Percentiles rank a stretch among this genome's conserved stretches.
Conservation (phyloP, 139 green algal species). For the Eudorina sp. region DNA sequence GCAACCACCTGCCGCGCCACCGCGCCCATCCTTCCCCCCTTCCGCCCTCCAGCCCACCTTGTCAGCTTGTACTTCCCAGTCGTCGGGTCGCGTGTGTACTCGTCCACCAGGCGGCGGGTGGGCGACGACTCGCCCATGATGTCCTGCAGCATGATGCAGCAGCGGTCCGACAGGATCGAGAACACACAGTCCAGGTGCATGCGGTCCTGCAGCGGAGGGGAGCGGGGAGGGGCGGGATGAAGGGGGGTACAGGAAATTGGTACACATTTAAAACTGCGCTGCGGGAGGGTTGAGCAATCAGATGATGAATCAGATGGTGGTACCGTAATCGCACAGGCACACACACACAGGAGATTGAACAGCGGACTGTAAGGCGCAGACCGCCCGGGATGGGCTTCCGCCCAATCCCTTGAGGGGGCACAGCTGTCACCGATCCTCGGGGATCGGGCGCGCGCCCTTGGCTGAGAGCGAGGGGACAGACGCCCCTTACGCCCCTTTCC, state of each 20-base stretch:
- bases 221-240: background rate
- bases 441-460: too few species aligned
- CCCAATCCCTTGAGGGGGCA: too few species aligned
- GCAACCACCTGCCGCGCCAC: background rate
- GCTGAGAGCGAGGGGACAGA: too few species aligned
- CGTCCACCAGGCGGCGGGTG: constrained; percentile 85
- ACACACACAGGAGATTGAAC: too few species aligned
- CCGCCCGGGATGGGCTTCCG: too few species aligned
- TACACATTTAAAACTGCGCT: too few species aligned
- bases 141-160: constrained; percentile 93
- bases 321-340: too few species aligned
- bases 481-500: too few species aligned
- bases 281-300: too few species aligned
- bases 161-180: constrained; percentile 83
- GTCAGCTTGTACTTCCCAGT: constrained; percentile 69
- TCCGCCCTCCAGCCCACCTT: background rate
- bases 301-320: too few species aligned
- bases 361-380: too few species aligned
- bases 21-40: background rate
- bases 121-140: constrained; percentile 85
- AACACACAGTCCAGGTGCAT: constrained; percentile 99
- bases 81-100: constrained; percentile 64
- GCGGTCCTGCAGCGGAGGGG: constrained; percentile 80
- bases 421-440: too few species aligned
- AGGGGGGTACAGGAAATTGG: background rate